These are phyloP conservation scores for Dictyostelium purpureum DNA, from an alignment of 78 protist genomes.

Conservation along the genomic window DNA sequence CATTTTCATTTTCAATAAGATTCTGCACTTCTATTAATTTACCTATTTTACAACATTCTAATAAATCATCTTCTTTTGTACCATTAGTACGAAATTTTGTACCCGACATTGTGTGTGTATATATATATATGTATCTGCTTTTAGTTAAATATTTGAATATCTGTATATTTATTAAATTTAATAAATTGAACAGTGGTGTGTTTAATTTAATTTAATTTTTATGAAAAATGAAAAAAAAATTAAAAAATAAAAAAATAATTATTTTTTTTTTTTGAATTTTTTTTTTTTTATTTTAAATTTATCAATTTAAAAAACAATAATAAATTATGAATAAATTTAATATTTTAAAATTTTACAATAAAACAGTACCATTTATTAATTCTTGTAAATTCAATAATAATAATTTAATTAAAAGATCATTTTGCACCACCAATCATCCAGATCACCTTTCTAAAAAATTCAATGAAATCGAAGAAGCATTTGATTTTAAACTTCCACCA, in stretches of 20 bases:
- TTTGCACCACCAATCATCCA: not conserved
- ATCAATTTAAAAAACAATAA: not conserved
- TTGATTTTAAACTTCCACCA: constrained; percentile 14
- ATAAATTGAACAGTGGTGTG: no score
- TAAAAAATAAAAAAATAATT: not conserved
- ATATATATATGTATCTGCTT: not conserved
- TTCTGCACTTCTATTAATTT: not conserved
- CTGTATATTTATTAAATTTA: no score
- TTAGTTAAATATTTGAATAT: not conserved
- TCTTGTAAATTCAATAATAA: no score
- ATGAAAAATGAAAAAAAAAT: not conserved
- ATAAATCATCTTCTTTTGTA: constrained; percentile 54
- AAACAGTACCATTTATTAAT: not conserved
- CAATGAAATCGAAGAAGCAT: constrained; percentile 6
- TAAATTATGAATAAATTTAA: not conserved
- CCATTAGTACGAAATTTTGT: constrained; percentile 33
- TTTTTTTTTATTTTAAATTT: not conserved
- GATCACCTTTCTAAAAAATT: not conserved
- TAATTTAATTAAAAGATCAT: not conserved
- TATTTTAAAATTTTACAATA: no score
- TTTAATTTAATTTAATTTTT: not conserved
- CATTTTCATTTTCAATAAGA: constrained; percentile 22
- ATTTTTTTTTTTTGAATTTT: not conserved
- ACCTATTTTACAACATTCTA: constrained; percentile 31
- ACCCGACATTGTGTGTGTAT: constrained; percentile 3